Evolutionary conservation across 768 basidiomycete species (phyloP).

Genomic region (Pisolithus orientalis): DNA sequence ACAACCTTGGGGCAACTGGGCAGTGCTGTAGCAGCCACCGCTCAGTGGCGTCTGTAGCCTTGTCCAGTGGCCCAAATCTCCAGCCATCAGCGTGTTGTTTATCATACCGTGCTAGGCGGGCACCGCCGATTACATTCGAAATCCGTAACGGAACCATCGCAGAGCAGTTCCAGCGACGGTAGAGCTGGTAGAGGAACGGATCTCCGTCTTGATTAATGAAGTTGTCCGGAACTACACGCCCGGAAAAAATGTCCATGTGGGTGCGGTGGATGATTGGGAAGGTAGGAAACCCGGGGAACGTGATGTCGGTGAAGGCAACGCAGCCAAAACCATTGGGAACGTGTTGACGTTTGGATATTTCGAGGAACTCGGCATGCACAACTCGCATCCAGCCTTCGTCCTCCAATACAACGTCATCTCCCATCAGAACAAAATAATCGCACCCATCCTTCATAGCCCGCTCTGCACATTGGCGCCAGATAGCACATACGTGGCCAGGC

Average conservation of each 20-base stretch:
- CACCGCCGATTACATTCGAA: conserved; percentile 42
- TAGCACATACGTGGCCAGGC: conserved; percentile 42
- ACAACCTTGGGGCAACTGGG: conserved; percentile 22
- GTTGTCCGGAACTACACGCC: conserved; percentile 41
- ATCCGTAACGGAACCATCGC: conserved; percentile 38
- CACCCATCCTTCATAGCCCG: conserved; percentile 42
- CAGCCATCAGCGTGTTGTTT: conserved; percentile 40
- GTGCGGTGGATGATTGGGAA: conserved; percentile 52
- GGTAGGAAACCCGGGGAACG: conserved; percentile 57
- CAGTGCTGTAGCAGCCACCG: conserved; percentile 29
- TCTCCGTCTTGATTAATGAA: conserved; percentile 59
- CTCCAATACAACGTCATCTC: conserved; percentile 46
- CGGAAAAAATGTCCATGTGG: conserved; percentile 50
- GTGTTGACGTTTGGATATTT: conserved; percentile 22
- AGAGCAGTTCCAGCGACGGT: conserved; percentile 49
- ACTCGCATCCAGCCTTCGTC: conserved; percentile 50
- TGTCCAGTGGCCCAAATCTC: conserved; percentile 42
- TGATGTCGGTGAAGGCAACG: conserved; percentile 48
- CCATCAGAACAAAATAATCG: conserved; percentile 48
- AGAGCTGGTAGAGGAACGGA: conserved; percentile 54
- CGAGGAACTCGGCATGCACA: conserved; percentile 32
- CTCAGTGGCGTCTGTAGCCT: conserved; percentile 32
- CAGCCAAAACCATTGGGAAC: conserved; percentile 48
- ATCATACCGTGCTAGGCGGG: conserved; percentile 38
- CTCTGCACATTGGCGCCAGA: conserved; percentile 48